phyloP scores from a whole-genome alignment of 306 rosid species.

The Casuarina cunninghamiana region DNA sequence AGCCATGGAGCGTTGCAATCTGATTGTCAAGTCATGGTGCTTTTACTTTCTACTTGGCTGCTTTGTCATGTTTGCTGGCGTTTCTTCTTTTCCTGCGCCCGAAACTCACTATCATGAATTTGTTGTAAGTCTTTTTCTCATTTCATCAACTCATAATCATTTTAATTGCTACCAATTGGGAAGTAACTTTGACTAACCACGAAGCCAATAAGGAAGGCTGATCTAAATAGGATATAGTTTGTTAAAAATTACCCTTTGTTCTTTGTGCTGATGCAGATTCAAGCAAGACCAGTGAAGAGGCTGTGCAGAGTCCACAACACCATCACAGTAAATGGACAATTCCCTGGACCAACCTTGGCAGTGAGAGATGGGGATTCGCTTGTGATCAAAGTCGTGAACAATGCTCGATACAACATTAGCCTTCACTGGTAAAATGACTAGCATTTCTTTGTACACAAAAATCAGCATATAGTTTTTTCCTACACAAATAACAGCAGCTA shows the following conservation, averaged over 20 bases:
- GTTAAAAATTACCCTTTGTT: slow-evolving; percentile 6
- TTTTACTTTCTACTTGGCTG: slow-evolving; percentile 42
- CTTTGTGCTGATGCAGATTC: slow-evolving; percentile 35
- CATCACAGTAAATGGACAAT: slow-evolving; percentile 52
- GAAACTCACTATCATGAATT: slow-evolving; percentile 74
- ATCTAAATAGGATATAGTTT: slow-evolving; percentile 1
- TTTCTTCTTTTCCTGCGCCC: slow-evolving; percentile 41
- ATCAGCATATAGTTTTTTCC: slow-evolving; percentile 35
- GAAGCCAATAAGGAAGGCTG: not conserved
- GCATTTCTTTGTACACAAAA: slow-evolving; percentile 40
- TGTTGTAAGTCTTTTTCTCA: slow-evolving; percentile 51
- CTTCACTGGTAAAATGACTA: slow-evolving; percentile 43
- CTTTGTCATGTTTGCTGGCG: slow-evolving; percentile 39
- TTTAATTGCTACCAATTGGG: not conserved
- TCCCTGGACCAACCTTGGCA: slow-evolving; percentile 54
- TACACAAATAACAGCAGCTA: slow-evolving; percentile 1
- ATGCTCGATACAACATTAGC: slow-evolving; percentile 41
- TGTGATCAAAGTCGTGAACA: slow-evolving; percentile 39
- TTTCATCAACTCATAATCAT: slow-evolving; percentile 9
- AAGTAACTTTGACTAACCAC: not conserved
- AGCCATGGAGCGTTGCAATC: slow-evolving; percentile 50
- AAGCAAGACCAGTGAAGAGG: slow-evolving; percentile 48
- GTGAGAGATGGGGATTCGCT: slow-evolving; percentile 56
- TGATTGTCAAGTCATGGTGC: slow-evolving; percentile 27
- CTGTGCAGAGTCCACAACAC: slow-evolving; percentile 50